These are phyloP conservation scores for Zymoseptoria tritici DNA, from an alignment of 2,329 filamentous ascomycete genomes.

Conservation along the genomic window DNA sequence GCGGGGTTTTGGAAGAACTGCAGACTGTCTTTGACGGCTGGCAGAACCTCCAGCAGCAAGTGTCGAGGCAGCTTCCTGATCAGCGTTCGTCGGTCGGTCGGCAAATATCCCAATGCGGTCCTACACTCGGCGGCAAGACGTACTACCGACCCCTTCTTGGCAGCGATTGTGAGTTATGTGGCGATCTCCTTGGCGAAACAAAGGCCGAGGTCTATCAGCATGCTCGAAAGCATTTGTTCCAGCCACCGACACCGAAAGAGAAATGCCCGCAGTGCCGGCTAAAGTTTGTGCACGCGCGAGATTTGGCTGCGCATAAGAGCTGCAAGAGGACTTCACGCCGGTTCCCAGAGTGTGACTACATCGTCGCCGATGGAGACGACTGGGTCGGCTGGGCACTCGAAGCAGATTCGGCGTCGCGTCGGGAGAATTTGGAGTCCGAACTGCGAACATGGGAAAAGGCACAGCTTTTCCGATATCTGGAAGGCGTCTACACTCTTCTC, in stretches of 20 bases:
- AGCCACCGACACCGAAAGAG: background rate
- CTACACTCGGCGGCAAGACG: background rate
- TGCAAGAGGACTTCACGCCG: background rate
- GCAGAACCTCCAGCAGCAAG: background rate
- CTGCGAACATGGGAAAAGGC: background rate
- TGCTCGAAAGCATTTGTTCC: background rate
- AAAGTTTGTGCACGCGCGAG: background rate
- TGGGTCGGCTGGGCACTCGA: background rate
- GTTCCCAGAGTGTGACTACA: background rate
- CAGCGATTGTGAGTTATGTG: background rate
- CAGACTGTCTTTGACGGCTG: background rate
- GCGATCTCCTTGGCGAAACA: background rate
- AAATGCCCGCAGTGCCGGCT: background rate
- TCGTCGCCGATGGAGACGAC: background rate
- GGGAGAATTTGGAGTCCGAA: background rate
- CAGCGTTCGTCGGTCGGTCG: background rate
- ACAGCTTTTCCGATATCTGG: background rate
- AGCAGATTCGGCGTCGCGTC: background rate
- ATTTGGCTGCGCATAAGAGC: background rate
- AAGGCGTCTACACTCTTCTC: background rate
- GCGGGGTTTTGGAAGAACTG: background rate
- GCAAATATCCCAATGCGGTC: background rate
- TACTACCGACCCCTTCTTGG: background rate
- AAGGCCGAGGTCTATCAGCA: background rate
- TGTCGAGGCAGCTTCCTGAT: background rate